Conservation (phyloP, 352 stramenopile genomes). For the Elongisporangium anandrum region DNA sequence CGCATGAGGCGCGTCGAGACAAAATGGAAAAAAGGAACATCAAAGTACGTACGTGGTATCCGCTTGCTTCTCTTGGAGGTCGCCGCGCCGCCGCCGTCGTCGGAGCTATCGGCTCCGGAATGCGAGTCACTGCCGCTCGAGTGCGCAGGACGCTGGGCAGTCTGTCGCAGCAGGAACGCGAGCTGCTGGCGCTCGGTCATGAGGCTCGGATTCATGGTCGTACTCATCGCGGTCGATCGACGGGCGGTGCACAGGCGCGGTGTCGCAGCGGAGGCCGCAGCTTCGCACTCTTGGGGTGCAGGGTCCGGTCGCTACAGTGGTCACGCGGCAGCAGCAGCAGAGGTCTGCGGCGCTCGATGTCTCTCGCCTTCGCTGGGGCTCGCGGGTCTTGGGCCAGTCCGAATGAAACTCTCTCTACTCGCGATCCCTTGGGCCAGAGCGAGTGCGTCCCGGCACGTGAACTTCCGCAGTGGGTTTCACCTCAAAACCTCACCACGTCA, state of each 20-base stretch:
- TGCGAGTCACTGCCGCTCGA: constrained; percentile 18
- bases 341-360: not conserved
- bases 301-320: not conserved
- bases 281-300: not conserved
- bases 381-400: not conserved
- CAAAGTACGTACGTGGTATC: constrained; percentile 18
- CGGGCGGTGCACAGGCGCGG: not conserved
- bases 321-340: not conserved
- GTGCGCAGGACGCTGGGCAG: constrained; percentile 32
- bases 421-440: not conserved
- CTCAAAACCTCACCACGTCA: not conserved
- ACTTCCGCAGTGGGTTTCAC: not conserved
- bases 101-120: constrained; percentile 19
- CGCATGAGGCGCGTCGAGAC: not conserved
- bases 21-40: not conserved
- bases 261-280: not conserved
- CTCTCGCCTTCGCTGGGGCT: not conserved
- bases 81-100: constrained; percentile 1
- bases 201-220: constrained; percentile 49
- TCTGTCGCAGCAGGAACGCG: constrained; percentile 67
- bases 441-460: not conserved
- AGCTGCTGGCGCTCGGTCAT: constrained; percentile 83
- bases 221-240: constrained; percentile 10
- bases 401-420: not conserved
- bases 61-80: constrained; percentile 12